Evolutionary conservation across 2,329 filamentous ascomycete genomes (phyloP).

Genomic region (Chlorencoelia australis): DNA sequence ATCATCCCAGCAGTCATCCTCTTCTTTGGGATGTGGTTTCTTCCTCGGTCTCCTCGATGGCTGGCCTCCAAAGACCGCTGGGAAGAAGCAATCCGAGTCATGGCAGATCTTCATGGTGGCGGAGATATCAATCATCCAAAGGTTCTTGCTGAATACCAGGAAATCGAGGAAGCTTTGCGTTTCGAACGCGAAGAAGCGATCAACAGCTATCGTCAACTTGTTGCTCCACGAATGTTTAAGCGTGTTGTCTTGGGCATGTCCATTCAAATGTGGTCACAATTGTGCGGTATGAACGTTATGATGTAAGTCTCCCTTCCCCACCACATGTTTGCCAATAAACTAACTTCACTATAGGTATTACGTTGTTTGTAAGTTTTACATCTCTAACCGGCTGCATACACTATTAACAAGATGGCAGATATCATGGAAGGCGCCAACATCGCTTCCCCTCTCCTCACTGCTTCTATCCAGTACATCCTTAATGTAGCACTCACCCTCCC

Average conservation of each 20-base stretch:
- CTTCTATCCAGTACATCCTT: slow-evolving; percentile 65
- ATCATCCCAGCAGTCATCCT: slow-evolving; percentile 44
- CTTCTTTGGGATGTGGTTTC: slow-evolving; percentile 47
- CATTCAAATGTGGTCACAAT: slow-evolving; percentile 66
- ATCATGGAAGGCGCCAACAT: slow-evolving; percentile 57
- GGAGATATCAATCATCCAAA: slow-evolving; percentile 46
- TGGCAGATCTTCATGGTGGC: slow-evolving; percentile 47
- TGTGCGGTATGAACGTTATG: slow-evolving; percentile 69
- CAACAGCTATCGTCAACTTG: slow-evolving; percentile 59
- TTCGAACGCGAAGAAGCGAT: slow-evolving; percentile 64
- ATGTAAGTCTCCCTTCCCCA: slow-evolving; percentile 42
- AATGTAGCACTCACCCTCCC: slow-evolving; percentile 71
- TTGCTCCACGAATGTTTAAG: slow-evolving; percentile 62
- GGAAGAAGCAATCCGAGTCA: slow-evolving; percentile 66
- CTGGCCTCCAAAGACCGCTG: slow-evolving; percentile 92
- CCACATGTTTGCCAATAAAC: too few relatives aligned
- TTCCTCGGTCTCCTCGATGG: slow-evolving; percentile 61
- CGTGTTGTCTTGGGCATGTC: slow-evolving; percentile 61
- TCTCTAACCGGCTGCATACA: not conserved
- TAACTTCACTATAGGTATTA: too few relatives aligned
- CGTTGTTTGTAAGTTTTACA: slow-evolving; percentile 40
- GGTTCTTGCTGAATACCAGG: slow-evolving; percentile 53
- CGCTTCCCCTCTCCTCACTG: slow-evolving; percentile 50
- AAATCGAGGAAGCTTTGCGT: slow-evolving; percentile 63
- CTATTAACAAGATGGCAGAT: slow-evolving; percentile 29